Conservation (phyloP, 495 filamentous ascomycete genomes). For the Hypoxylon fragiforme region DNA sequence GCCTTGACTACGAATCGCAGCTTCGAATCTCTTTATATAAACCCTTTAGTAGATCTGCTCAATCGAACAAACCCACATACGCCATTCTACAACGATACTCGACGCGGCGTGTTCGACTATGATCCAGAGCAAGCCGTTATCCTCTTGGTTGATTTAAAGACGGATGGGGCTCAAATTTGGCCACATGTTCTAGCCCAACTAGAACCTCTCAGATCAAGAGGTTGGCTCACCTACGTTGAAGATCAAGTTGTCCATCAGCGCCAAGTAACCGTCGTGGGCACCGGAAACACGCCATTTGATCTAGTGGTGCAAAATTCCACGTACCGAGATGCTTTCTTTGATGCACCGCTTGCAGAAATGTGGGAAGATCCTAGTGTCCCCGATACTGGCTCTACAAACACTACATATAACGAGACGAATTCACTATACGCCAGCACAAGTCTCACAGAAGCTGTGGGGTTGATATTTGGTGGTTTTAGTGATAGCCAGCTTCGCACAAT, state of each 20-base stretch:
- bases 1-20: constrained; percentile 60
- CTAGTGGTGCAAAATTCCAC: constrained; percentile 50
- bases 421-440: constrained; percentile 59
- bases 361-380: constrained; percentile 36
- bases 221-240: constrained; percentile 63
- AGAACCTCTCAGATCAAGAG: constrained; percentile 62
- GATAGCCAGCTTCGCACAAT: constrained; percentile 61
- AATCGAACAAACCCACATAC: constrained; percentile 56
- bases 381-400: constrained; percentile 7
- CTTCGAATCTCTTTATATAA: constrained; percentile 64
- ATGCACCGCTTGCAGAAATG: constrained; percentile 60
- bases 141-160: constrained; percentile 76
- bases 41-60: constrained; percentile 63
- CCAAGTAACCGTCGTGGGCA: constrained; percentile 77
- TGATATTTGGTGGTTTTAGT: constrained; percentile 49
- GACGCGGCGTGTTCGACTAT: constrained; percentile 64
- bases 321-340: constrained; percentile 68
- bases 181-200: constrained; percentile 62
- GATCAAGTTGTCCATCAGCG: constrained; percentile 54
- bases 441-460: constrained; percentile 50
- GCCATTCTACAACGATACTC: constrained; percentile 44
- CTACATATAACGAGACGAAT: constrained; percentile 49
- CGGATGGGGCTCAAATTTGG: constrained; percentile 52
- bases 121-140: constrained; percentile 63
- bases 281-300: constrained; percentile 76